Base-by-base conservation (phyloP, 495 filamentous ascomycete species). In the Hyaloscypha variabilis region DNA sequence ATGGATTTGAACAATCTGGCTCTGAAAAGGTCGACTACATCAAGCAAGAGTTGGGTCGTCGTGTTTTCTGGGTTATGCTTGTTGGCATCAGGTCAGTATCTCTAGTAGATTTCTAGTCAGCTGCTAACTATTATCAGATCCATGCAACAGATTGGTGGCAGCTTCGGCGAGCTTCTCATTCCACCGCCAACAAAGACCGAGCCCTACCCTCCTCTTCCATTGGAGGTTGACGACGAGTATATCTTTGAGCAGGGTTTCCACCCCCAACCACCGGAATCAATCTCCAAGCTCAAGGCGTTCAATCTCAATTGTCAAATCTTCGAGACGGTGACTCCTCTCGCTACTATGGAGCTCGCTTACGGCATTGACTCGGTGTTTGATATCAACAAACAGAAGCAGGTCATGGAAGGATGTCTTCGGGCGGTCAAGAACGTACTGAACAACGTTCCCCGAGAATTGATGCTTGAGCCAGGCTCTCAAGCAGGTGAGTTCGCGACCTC, bases 51-150 rank as follows among this genome's bases (percentile, higher is more conserved):
- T 84, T 94, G 51, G 87, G 88, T 19, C 86, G 89, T 63, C 85
- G 93, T 28, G 78, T 95, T 29, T 96, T 94, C 70, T 97, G 91
- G 84, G 83, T 87, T 24, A 81, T 90, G 67, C 83, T 94, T 55
- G 83, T 91, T 8, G 86, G 87, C 4, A 46, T 70, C 49, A 65
- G 71, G 71, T 70, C 79, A 85, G 85, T 78, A 36, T 70, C 81
- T 21, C 53, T 28, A 19, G 28, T 26, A 50, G 58, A 0, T 26
- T 58, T 36, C 2, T 28, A 34, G 19, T 50, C 26, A 0, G 13
- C n/a, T 46, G 30, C 58, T 69, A 21, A 58, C 62, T 26, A 52
- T 42, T 71, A 49, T 63, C 67, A 87, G 84, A 55, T 87, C 85
- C 0, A 82, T 88, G 71, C 85, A 89, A 62, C 91, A 94, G 69